phyloP scores from a whole-genome alignment of 305 asterid genomes.

The Vinca major region DNA sequence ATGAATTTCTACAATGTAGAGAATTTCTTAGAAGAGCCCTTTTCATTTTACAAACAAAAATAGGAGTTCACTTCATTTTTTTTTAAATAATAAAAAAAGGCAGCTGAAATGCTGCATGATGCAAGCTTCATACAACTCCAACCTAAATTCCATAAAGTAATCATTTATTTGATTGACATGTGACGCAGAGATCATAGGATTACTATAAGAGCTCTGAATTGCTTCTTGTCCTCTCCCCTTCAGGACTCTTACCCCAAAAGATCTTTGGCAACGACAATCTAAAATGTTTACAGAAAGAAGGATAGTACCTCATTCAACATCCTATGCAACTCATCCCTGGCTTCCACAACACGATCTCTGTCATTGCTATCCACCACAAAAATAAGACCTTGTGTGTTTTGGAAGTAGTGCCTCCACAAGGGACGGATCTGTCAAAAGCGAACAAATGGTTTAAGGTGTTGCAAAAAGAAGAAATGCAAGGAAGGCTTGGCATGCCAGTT shows the following conservation, averaged over 20 bases:
- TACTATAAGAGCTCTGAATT: neutral
- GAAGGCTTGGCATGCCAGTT: no score
- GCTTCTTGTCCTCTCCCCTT: neutral
- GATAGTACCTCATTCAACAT: constrained; percentile 25
- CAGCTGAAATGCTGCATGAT: no score
- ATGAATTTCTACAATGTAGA: no score
- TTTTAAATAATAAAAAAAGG: no score
- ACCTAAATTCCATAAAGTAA: neutral
- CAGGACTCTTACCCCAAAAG: no score
- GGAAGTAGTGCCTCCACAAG: constrained; percentile 32
- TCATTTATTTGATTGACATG: neutral
- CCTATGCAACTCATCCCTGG: constrained; percentile 30
- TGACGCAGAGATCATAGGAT: neutral
- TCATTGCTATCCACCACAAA: constrained; percentile 30
- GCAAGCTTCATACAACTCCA: neutral
- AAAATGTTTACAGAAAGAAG: neutral
- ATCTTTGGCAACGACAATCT: no score
- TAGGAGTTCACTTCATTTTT: neutral
- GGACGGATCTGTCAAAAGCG: constrained; percentile 23
- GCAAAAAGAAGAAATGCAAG: no score
- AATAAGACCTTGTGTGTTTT: constrained; percentile 28
- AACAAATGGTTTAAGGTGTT: neutral
- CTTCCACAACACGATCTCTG: constrained; percentile 27
- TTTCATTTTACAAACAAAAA: no score
- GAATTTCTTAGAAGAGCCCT: no score